These are phyloP conservation scores for Apiospora kogelbergensis DNA, from an alignment of 2,329 filamentous ascomycete species.

Conservation along the genomic window DNA sequence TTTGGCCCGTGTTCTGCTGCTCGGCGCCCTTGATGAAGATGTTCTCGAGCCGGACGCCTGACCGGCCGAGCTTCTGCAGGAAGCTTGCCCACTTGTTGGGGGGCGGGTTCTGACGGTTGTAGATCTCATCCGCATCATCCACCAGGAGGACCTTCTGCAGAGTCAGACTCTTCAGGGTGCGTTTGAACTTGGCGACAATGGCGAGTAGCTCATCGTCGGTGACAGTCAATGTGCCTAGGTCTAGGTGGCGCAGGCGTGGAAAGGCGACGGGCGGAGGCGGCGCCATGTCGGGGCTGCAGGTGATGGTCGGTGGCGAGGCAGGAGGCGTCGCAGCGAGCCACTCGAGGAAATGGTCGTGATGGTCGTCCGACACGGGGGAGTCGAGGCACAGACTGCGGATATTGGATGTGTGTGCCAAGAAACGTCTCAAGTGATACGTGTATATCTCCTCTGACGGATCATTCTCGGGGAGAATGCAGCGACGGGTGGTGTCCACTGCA, in stretches of 20 bases:
- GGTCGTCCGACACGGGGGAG: background rate
- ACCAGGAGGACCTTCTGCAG: conserved; percentile 8
- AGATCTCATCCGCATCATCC: background rate
- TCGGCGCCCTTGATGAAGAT: conserved; percentile 6
- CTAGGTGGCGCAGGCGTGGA: background rate
- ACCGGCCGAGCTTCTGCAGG: background rate
- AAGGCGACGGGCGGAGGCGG: background rate
- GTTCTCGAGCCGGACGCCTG: background rate
- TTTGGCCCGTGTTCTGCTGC: background rate
- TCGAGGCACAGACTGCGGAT: background rate
- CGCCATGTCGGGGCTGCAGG: background rate
- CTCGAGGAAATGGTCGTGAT: conserved; percentile 5
- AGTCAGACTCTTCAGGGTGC: background rate
- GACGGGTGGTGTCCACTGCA: background rate
- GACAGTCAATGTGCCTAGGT: background rate
- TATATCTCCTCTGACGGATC: background rate
- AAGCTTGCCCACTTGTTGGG: background rate
- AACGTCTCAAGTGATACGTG: background rate
- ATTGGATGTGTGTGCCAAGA: background rate
- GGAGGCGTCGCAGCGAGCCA: background rate
- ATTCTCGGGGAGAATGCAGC: background rate
- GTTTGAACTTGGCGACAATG: conserved; percentile 1
- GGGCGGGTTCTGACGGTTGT: conserved; percentile 2
- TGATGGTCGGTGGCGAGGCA: background rate
- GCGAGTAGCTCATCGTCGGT: conserved; percentile 7